These are phyloP conservation scores for Colletotrichum cordylinicola DNA, from an alignment of 2,329 filamentous ascomycete species.

Conservation along the genomic window DNA sequence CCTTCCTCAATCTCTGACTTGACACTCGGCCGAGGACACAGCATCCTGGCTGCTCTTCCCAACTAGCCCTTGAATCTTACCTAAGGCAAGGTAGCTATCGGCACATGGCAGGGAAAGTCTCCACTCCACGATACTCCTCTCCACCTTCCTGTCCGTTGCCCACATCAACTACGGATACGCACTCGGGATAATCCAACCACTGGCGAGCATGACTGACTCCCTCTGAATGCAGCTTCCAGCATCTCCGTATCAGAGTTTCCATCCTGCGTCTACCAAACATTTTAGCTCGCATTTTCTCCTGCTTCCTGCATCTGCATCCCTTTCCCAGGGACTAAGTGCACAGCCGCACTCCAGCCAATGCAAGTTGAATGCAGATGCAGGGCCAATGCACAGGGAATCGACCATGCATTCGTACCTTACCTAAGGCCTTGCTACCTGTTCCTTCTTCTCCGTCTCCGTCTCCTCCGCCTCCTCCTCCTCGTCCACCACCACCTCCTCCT, in stretches of 20 bases:
- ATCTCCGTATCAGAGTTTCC: background rate
- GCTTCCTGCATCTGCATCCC: background rate
- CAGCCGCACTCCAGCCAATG: slow-evolving; percentile 3
- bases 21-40: background rate
- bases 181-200: background rate
- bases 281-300: slow-evolving; percentile 9
- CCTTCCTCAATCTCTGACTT: background rate
- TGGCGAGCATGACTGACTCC: background rate
- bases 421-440: background rate
- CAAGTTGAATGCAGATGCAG: background rate
- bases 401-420: background rate
- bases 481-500: background rate
- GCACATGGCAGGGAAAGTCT: background rate
- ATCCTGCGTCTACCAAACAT: background rate
- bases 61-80: background rate
- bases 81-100: background rate
- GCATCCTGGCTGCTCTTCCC: background rate
- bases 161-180: background rate
- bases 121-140: background rate
- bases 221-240: background rate
- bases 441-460: background rate
- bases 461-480: background rate
- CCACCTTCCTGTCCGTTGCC: background rate
- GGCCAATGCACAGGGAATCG: background rate
- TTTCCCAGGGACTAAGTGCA: slow-evolving; percentile 5